Evolutionary conservation across 257 asterid genomes (phyloP), one percentile per base, ranked within the genome.

Genomic region (Rubia yunnanensis): DNA sequence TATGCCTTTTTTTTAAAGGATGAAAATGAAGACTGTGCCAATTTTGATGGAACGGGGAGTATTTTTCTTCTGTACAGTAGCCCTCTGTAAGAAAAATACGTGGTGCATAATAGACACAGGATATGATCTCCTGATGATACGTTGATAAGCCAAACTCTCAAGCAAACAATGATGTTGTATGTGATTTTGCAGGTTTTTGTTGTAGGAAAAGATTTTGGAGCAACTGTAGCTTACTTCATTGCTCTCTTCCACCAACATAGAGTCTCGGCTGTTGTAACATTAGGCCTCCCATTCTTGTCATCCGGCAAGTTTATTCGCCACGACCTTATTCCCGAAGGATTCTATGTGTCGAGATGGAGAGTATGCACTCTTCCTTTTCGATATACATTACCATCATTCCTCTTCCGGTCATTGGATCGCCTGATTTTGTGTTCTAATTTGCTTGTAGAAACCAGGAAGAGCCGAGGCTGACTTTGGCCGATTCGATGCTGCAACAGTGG

Each of bases 401-500:
- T n/a, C n/a, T n/a, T n/a, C n/a, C n/a, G n/a, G n/a, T n/a, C 52
- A 44, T 44, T 20, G 4, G 52, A 44, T 44, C 4, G 6, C n/a
- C 22, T 44, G 52, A 44, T 44, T 14, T 44, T 44, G 52, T 44
- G 52, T 44, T 7, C 52, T 15, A 17, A 44, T 15, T 44, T 44
- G 52, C n/a, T n/a, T 46, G 41, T n/a, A 36, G 86, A 83, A 81
- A 54, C 83, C 83, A 11, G 87, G 87, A 74, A 72, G 83, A 64
- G 82, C 86, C 18, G 89, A 84, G 73, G 76, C 80, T 41, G 87
- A 84, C 68, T 84, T 84, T 66, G 85, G 70, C 10, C 64, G 89
- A 8, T 70, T 79, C 67, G 81, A 81, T 73, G 66, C 49, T 13
- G 79, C 77, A 65, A 81, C 85, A 1, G 83, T 81, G 67, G 57